These are phyloP conservation scores for Penicillium sp. DNA, from an alignment of 2,329 filamentous ascomycete genomes.

Conservation along the genomic window DNA sequence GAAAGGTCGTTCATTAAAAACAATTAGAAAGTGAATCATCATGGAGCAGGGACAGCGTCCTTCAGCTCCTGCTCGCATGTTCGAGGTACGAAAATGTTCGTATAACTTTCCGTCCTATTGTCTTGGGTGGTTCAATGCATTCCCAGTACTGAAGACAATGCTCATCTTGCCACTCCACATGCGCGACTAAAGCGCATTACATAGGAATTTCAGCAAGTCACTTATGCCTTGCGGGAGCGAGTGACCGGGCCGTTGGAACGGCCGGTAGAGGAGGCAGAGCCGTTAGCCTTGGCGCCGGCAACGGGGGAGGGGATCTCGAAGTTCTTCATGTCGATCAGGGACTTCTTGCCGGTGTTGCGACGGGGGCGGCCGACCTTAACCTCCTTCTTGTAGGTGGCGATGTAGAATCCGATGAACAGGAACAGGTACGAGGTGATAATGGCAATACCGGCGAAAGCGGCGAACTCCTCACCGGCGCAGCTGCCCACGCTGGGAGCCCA, in stretches of 20 bases:
- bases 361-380: slow-evolving; percentile 44
- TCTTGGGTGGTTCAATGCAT: slow-evolving; percentile 1
- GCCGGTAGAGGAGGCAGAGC: slow-evolving; percentile 35
- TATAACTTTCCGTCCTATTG: slow-evolving; percentile 12
- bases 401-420: slow-evolving; percentile 98
- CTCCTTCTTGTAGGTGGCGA: slow-evolving; percentile 86
- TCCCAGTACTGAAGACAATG: not conserved
- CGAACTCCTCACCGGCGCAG: slow-evolving; percentile 96
- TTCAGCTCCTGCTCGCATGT: slow-evolving; percentile 7
- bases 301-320: slow-evolving; percentile 58
- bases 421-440: slow-evolving; percentile 94
- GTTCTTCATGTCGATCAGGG: slow-evolving; percentile 79
- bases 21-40: slow-evolving; percentile 24
- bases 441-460: slow-evolving; percentile 85
- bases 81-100: slow-evolving; percentile 14
- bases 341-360: slow-evolving; percentile 73
- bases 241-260: slow-evolving; percentile 47
- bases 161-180: not conserved
- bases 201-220: not conserved
- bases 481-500: slow-evolving; percentile 79
- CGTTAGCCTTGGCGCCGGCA: slow-evolving; percentile 27
- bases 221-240: slow-evolving; percentile 50
- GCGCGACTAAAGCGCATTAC: not conserved
- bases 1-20: slow-evolving; percentile 30
- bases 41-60: slow-evolving; percentile 12